Base-by-base conservation (phyloP, 306 rosid species). In the Glycine tomentella region DNA sequence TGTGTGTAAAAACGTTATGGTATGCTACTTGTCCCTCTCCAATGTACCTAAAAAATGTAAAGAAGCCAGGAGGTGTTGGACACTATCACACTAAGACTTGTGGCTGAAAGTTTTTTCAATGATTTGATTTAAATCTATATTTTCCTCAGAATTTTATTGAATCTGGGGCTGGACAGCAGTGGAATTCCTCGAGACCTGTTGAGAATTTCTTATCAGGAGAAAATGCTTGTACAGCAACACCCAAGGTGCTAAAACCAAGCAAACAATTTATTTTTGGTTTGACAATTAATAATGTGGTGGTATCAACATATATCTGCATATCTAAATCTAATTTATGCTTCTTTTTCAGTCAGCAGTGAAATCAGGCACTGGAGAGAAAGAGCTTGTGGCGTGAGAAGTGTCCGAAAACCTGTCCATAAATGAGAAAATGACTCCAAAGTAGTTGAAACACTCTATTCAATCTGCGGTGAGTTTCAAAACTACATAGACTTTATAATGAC, bases 81-180 rank as follows among this genome's bases (percentile, higher is more conserved):
- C 45, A 5, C n/a, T n/a, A n/a, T n/a, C n/a, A n/a, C n/a, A n/a
- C 1, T 78, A 71, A 45, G 49, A 33, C 65, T 52, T 33, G 71
- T 67, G 46, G 61, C 50, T 69, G 51, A 4, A 49, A 40, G 33
- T 80, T 74, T 74, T 78, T 51, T 71, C 38, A 53, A 25, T 56
- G 80, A 17, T 9, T 62, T 78, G 38, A 68, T 69, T 4, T 14
- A 11, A 20, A 72, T 69, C 82, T 67, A 52, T 49, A n/a, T 58
- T 69, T 82, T 70, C 65, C 72, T 86, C 90, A 88, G 92, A 61
- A 44, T 6, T 83, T 75, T 78, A 82, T 71, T 40, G 86, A 88
- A 76, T 82, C 85, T 55, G 85, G 61, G 81, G 82, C 86, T 45
- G 76, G 87, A 76, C 73, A 36, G 79, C 1, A 42, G 7, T 6